phyloP scores from a whole-genome alignment of 2,329 filamentous ascomycete genomes.

The Sarocladium kiliense region DNA sequence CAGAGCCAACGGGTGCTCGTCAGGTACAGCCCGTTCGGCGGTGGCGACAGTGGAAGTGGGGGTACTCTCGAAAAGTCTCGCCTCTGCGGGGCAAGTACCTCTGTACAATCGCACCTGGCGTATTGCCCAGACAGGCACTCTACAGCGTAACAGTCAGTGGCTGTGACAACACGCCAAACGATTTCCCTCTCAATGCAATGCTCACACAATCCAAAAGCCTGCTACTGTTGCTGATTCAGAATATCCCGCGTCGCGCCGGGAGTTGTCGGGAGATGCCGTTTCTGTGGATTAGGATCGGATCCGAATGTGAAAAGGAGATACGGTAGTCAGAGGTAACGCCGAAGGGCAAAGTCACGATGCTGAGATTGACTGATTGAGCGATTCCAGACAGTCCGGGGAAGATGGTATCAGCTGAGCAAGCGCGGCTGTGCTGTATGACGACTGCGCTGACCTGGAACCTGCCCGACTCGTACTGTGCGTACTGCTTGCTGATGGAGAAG shows the following conservation, averaged over 20 bases:
- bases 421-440: neutral
- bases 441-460: neutral
- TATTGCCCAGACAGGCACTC: neutral
- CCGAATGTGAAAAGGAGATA: neutral
- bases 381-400: neutral
- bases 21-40: slow-evolving; percentile 4
- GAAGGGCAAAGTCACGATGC: neutral
- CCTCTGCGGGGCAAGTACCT: neutral
- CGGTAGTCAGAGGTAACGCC: neutral
- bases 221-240: slow-evolving; percentile 3
- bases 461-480: neutral
- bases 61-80: neutral
- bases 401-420: neutral
- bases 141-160: neutral
- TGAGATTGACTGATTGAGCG: neutral
- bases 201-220: neutral
- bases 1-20: neutral
- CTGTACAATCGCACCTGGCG: neutral
- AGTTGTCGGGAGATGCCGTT: neutral
- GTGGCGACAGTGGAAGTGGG: neutral
- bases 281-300: neutral
- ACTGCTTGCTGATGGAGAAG: neutral
- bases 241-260: neutral
- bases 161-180: neutral
- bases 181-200: neutral